Evolutionary conservation across 805 yeast genomes (phyloP), one percentile per base, ranked within the genome.

Genomic region (Ogataea ramenticola): DNA sequence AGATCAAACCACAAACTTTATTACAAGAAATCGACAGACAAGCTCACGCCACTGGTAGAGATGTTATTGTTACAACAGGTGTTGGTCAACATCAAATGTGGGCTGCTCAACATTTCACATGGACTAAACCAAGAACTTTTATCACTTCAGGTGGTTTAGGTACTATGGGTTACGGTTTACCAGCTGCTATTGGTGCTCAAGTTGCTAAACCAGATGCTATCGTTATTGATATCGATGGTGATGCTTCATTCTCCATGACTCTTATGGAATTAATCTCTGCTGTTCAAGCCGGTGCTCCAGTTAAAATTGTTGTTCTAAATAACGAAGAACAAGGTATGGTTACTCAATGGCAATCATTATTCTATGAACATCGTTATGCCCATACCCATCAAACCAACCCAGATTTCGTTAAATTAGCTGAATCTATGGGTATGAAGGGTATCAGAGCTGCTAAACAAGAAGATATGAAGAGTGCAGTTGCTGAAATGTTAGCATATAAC

Each of bases 11-110:
- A 39, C 99, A 93, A 72, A 87, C 97, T 36, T 80, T 91, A 41
- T 79, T 93, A 51, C 65, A 74, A 38, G 91, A 86, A 66, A 75
- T 93, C 45, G 79, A 93, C 3, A 75, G 79, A 49, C 82, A 89
- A 54, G 81, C 89, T 29, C 65, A 69, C 41, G 76, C 70, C 43
- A 74, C 75, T 44, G 72, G 72, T 50, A 86, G 79, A 59, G 90
- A 86, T 55, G 89, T 87, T 46, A 79, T 90, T 56, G 83, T 91
- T 55, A 85, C 98, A 43, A 93, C 99, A 32, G 99, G 99, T 75
- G 98, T 93, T 43, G 99, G 99, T 48, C 99, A 93, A 74, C 99
- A 91, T 75, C 99, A 91, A 73, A 91, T 91, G 99, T 91, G 99
- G 99, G 95, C 98, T 33, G 98, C 98, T 26, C 99, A 93, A 71